Evolutionary conservation across 768 basidiomycete genomes (phyloP), one percentile per base, ranked within the genome.

Genomic region (Tremella fuciformis): DNA sequence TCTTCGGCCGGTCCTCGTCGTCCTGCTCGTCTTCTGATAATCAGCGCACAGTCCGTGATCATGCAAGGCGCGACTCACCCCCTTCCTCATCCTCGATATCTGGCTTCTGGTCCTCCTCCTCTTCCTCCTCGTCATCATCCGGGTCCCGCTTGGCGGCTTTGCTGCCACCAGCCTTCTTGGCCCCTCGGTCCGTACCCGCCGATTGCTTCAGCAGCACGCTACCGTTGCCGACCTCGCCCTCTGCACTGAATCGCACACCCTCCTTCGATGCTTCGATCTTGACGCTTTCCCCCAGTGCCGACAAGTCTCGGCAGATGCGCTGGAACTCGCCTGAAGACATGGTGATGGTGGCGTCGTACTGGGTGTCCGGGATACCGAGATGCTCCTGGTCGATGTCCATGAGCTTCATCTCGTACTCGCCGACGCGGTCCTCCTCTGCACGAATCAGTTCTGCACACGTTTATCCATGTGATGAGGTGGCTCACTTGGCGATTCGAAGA

Each of bases 331-430:
- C 59, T 0, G 91, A 84, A 8, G 88, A 83, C 84, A 99, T 86
- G 18, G 86, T 86, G 49, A 98, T 86, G 56, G 88, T 86, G 2
- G 91, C 90, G 69, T 98, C 94, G 78, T 98, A 99, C 50, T 93
- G 88, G 1, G 96, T 99, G 64, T 97, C 93, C 15, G 96, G 96
- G 71, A 98, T 98, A 49, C 88, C 87, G 52, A 98, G 87, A 46
- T 85, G 86, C 78, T 99, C 96, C 21, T 89, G 81, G 77, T 99
- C 94, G 73, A 99, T 99, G 71, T 98, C 94, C 94, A 99, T 97
- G 53, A 98, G 85, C 77, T 98, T 98, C 88, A 99, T 90, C 68
- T 96, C 92, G 79, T 99, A 99, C 75, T 97, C 91, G 22, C 92
- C 91, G 53, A 98, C 87, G 62, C 96, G 86, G 77, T 96, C 94